These are phyloP conservation scores for Pyricularia sp. DNA, from an alignment of 2,329 filamentous ascomycete genomes.

Conservation along the genomic window DNA sequence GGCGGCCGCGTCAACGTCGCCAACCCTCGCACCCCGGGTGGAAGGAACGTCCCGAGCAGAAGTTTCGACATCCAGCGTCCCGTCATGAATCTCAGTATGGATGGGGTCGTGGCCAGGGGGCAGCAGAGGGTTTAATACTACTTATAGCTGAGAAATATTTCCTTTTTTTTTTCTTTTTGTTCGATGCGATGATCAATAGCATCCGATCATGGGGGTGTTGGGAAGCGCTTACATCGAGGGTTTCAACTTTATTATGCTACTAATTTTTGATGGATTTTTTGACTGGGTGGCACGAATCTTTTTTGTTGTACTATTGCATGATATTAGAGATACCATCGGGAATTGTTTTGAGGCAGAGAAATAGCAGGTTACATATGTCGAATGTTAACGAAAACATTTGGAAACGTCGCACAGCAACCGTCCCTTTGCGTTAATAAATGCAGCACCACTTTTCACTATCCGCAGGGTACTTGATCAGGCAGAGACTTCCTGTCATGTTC, in stretches of 20 bases:
- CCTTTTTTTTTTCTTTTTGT: neutral
- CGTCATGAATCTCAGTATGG: constrained; percentile 22
- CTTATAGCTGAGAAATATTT: neutral
- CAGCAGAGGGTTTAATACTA: neutral
- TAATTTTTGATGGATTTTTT: neutral
- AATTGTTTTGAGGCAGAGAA: neutral
- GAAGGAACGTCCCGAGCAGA: constrained; percentile 41
- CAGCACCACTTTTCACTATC: too few species aligned
- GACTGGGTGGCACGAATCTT: neutral
- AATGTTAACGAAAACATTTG: neutral
- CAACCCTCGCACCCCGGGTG: constrained; percentile 46
- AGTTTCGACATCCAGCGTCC: constrained; percentile 46
- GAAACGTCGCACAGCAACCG: neutral
- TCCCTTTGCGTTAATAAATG: neutral
- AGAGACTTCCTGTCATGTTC: too few species aligned
- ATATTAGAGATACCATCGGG: constrained; percentile 1
- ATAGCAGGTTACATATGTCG: neutral
- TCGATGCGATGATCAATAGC: neutral
- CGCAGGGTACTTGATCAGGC: too few species aligned
- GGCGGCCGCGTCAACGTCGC: constrained; percentile 47
- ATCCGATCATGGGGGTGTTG: neutral
- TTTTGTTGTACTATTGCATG: neutral
- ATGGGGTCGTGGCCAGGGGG: constrained; percentile 15
- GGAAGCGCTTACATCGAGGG: neutral
- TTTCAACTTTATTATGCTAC: neutral